Conservation (phyloP, 2,329 filamentous ascomycete genomes). For the Aspergillus persii region DNA sequence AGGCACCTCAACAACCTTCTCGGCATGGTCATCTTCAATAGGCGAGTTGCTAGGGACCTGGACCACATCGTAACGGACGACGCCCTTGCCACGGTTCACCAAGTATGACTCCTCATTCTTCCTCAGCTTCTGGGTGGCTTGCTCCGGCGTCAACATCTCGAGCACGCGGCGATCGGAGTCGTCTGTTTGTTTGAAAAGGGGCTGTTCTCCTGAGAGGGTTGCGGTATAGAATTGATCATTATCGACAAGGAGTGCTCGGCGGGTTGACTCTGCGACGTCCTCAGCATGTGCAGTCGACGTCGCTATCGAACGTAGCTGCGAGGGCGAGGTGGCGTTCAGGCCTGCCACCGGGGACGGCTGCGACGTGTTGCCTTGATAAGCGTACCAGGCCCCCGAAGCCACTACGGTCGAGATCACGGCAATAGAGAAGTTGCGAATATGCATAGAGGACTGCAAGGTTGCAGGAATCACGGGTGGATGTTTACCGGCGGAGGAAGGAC, state of each 20-base stretch:
- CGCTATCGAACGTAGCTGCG: constrained; percentile 26
- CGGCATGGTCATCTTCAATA: constrained; percentile 96
- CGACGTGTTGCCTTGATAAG: constrained; percentile 41
- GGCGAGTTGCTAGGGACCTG: constrained; percentile 96
- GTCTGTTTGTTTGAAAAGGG: constrained; percentile 83
- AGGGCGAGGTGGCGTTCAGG: constrained; percentile 22
- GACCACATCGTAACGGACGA: constrained; percentile 90
- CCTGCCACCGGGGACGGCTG: constrained; percentile 24
- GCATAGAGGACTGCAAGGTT: constrained; percentile 46
- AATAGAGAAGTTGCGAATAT: constrained; percentile 48
- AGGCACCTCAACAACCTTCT: constrained; percentile 94
- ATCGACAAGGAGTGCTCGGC: constrained; percentile 77
- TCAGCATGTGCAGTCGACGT: constrained; percentile 33
- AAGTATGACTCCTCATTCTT: constrained; percentile 89
- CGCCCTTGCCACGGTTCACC: constrained; percentile 83
- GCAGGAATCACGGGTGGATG: constrained; percentile 36
- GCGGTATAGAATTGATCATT: constrained; percentile 88
- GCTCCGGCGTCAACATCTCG: constrained; percentile 94
- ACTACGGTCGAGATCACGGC: constrained; percentile 48
- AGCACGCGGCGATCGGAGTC: constrained; percentile 81
- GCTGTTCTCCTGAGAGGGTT: constrained; percentile 78
- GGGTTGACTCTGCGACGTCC: constrained; percentile 53
- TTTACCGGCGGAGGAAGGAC: constrained; percentile 34
- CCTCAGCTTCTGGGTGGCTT: constrained; percentile 85
- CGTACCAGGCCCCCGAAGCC: constrained; percentile 50